Evolutionary conservation across 768 basidiomycete species (phyloP).

Genomic region (Pleurotus giganteus): DNA sequence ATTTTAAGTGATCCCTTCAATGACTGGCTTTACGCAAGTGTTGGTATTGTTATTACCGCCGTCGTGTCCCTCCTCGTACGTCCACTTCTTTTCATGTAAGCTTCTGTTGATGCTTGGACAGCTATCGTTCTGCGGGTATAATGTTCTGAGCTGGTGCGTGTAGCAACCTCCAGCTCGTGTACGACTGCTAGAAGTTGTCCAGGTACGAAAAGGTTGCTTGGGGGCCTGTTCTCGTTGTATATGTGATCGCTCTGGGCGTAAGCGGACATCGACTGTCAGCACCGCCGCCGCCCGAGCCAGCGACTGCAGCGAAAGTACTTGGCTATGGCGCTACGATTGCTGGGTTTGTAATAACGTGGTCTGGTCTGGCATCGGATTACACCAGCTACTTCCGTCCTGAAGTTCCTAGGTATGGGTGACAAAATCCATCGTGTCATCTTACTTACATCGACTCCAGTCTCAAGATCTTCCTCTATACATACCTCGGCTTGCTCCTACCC

Average conservation of each 20-base stretch:
- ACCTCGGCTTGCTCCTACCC: constrained; percentile 61
- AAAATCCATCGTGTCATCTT: neutral
- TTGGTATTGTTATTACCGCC: constrained; percentile 60
- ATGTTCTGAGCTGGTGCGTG: constrained; percentile 45
- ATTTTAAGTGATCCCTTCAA: neutral
- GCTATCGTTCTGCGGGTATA: constrained; percentile 59
- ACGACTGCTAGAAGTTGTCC: no score
- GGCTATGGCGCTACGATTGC: constrained; percentile 50
- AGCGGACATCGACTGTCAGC: constrained; percentile 48
- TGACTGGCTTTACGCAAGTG: constrained; percentile 5
- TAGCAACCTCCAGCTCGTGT: no score
- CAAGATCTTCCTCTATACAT: constrained; percentile 62
- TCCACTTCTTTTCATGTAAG: constrained; percentile 9
- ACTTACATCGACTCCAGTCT: constrained; percentile 28
- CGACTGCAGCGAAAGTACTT: constrained; percentile 39
- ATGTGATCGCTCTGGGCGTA: constrained; percentile 49
- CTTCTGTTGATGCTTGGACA: constrained; percentile 15
- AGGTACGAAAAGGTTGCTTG: constrained; percentile 59
- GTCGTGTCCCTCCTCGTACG: constrained; percentile 48
- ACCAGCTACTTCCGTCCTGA: constrained; percentile 48
- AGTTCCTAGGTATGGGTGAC: constrained; percentile 39
- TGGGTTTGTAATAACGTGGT: constrained; percentile 51
- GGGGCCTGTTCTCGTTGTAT: constrained; percentile 56
- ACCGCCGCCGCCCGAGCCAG: constrained; percentile 32
- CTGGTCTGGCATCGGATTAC: constrained; percentile 50